These are phyloP conservation scores for Pholiota microspora DNA, from an alignment of 768 basidiomycete genomes.

Conservation along the genomic window DNA sequence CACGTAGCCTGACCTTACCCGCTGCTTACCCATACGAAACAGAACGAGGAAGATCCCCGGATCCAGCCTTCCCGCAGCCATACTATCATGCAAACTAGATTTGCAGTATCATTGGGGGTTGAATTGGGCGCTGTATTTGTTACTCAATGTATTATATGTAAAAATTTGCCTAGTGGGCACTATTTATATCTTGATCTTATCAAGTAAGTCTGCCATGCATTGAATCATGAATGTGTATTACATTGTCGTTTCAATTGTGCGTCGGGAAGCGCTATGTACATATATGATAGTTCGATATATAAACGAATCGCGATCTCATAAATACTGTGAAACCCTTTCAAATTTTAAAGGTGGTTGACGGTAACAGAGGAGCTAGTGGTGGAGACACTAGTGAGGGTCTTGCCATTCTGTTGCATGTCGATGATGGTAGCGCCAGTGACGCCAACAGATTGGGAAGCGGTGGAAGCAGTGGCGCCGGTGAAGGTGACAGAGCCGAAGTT, in stretches of 20 bases:
- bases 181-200: no score
- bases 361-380: constrained; percentile 10
- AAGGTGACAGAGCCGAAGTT: constrained; percentile 21
- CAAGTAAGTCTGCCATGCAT: no score
- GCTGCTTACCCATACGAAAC: background rate
- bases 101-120: no score
- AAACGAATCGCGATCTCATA: background rate
- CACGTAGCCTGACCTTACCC: background rate
- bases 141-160: no score
- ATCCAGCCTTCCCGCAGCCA: background rate
- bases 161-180: no score
- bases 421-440: constrained; percentile 16
- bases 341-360: constrained; percentile 5
- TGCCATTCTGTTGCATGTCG: constrained; percentile 16
- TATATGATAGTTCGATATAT: background rate
- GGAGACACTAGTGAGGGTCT: constrained; percentile 11
- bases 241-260: no score
- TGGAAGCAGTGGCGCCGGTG: constrained; percentile 16
- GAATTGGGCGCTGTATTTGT: no score
- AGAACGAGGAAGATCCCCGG: background rate
- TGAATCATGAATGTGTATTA: no score
- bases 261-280: background rate
- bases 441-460: constrained; percentile 8
- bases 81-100: no score
- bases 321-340: background rate